Base-by-base conservation (phyloP, 169 alveolate genomes). In the Ichthyophthirius multifiliis region DNA sequence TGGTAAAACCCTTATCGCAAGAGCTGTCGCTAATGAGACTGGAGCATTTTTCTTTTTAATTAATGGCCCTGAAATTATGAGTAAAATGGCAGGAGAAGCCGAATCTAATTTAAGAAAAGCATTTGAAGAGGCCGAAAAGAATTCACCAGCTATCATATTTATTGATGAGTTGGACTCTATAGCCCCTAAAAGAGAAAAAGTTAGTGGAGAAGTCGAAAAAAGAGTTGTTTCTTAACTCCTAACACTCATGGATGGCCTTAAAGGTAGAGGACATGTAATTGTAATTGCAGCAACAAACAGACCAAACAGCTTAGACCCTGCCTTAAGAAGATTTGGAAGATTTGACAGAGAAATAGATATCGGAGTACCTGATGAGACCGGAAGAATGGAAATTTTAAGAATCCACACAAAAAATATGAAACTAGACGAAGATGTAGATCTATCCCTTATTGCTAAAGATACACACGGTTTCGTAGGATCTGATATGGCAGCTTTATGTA, bases 341-440 rank as follows among this genome's bases (percentile, higher is more conserved):
- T 98, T 98, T 84, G 99, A 98, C 75, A 94, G 99, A 73, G 99
- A 98, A 93, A 95, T 98, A 63, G 99, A 98, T 89, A 98, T 98
- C 75, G 99, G 99, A 15, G 99, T 98, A 23, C 99, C 99, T 6
- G 99, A 98, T 88, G 99, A 98, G 94, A 97, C 97, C 65, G 99
- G 99, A n/a, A 94, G 99, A 80, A 94, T 98, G 91, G 99, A 98
- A 90, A 97, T 98, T 64, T 93, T 98, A 63, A 93, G 99, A 73
- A 99, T 98, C 78, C 99, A 99, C 92, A 98, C 99, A 35, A 97
- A 98, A 87, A 99, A 99, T 93, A 98, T 98, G 99, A 98, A 99
- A 87, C 94, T 99, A 47, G 97, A 98, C 44, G 98, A 98, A 39
- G 99, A 98, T 92, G 99, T 97, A 74, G 98, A 98, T 89, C 94